A percentile compares a stretch with the other conserved stretches of the same genome.
These are phyloP conservation scores for Corylus americana DNA, from an alignment of 306 rosid species.

Conservation along the genomic window DNA sequence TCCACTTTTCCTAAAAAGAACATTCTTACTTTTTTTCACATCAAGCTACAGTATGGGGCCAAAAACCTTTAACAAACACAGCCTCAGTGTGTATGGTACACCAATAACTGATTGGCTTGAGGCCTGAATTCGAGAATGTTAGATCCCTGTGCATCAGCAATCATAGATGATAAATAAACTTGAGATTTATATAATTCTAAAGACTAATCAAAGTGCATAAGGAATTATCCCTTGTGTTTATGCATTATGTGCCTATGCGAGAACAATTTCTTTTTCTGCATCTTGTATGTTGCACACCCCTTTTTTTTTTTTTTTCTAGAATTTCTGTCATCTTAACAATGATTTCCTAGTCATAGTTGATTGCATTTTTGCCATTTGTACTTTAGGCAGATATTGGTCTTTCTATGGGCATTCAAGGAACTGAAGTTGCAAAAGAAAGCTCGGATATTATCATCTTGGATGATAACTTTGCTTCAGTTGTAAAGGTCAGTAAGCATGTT, in stretches of 20 bases:
- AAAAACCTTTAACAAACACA: no score
- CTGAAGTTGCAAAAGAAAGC: slow-evolving; percentile 99
- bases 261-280: slow-evolving; percentile 11
- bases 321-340: slow-evolving; percentile 11
- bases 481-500: slow-evolving; percentile 58
- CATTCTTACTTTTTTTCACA: no score
- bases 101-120: no score
- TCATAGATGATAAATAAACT: not conserved
- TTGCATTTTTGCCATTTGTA: slow-evolving; percentile 41
- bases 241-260: not conserved
- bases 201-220: no score
- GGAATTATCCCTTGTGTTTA: not conserved
- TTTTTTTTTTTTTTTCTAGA: slow-evolving; percentile 22
- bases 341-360: slow-evolving; percentile 34
- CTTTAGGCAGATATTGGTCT: slow-evolving; percentile 99
- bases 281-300: slow-evolving; percentile 1
- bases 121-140: no score
- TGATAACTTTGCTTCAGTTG: slow-evolving; percentile 94
- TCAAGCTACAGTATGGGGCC: no score
- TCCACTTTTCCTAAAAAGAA: no score
- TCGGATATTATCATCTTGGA: slow-evolving; percentile 95
- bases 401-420: slow-evolving; percentile 97
- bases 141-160: not conserved
- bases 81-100: not conserved
- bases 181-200: not conserved